Conservation (phyloP, 1,284 basidiomycete species). For the Inonotus hispidus region DNA sequence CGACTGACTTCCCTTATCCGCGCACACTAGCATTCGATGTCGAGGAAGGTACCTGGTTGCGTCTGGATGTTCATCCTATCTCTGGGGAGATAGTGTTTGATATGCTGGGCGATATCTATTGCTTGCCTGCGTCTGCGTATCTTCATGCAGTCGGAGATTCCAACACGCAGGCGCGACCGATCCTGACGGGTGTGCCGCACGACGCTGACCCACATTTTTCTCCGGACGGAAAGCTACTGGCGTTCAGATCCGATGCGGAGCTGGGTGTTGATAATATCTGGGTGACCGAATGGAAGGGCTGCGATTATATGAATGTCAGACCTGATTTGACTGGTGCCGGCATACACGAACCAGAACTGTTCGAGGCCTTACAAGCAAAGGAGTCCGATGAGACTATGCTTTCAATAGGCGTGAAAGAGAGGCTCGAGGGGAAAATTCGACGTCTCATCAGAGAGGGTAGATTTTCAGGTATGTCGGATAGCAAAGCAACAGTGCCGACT, state of each 20-base stretch:
- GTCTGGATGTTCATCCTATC: conserved; percentile 62
- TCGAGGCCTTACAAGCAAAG: conserved; percentile 33
- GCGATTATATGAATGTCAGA: conserved; percentile 51
- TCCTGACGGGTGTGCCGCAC: conserved; percentile 56
- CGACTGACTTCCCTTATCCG: conserved; percentile 67
- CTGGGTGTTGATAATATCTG: conserved; percentile 71
- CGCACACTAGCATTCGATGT: conserved; percentile 62
- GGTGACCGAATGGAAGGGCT: conserved; percentile 59
- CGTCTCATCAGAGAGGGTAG: conserved; percentile 58
- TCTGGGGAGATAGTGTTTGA: conserved; percentile 70
- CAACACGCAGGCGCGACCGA: conserved; percentile 38
- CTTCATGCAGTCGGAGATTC: conserved; percentile 22
- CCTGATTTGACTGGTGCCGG: conserved; percentile 20
- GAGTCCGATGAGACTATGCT: conserved; percentile 45
- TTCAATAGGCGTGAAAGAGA: conserved; percentile 45
- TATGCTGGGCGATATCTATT: conserved; percentile 70
- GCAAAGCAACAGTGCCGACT: not conserved
- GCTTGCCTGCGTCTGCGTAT: conserved; percentile 45
- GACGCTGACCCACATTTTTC: conserved; percentile 71
- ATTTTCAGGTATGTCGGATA: conserved; percentile 36
- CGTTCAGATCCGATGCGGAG: conserved; percentile 65
- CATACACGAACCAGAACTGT: conserved; percentile 25
- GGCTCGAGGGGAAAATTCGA: conserved; percentile 37
- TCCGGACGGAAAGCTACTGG: conserved; percentile 52
- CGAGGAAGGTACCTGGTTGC: conserved; percentile 65